These are phyloP conservation scores for Pleoardoris graminearum DNA, from an alignment of 2,329 filamentous ascomycete genomes.

Conservation along the genomic window DNA sequence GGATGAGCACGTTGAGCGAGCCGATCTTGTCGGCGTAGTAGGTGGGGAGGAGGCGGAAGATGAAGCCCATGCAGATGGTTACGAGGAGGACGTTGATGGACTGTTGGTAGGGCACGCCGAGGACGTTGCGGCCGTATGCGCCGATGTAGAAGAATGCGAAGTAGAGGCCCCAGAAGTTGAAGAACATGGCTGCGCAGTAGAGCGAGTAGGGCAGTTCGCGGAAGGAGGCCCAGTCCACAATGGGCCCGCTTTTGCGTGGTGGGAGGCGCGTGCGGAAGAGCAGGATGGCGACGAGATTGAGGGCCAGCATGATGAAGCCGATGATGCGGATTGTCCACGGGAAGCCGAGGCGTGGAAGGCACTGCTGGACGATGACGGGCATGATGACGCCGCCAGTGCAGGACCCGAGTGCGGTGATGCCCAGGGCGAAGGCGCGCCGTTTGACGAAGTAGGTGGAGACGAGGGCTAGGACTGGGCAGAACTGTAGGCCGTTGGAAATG, in stretches of 20 bases:
- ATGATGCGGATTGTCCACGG: constrained; percentile 65
- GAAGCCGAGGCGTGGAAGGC: constrained; percentile 49
- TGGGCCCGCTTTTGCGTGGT: constrained; percentile 47
- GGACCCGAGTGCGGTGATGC: constrained; percentile 32
- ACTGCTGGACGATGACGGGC: constrained; percentile 39
- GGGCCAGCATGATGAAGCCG: constrained; percentile 61
- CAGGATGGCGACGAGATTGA: constrained; percentile 35
- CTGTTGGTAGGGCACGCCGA: constrained; percentile 54
- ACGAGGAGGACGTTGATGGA: constrained; percentile 61
- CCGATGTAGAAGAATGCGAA: constrained; percentile 54
- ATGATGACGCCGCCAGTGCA: constrained; percentile 38
- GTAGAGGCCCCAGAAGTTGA: constrained; percentile 45
- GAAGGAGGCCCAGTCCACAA: constrained; percentile 49
- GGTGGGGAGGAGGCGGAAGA: constrained; percentile 54
- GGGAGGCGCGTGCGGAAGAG: constrained; percentile 45
- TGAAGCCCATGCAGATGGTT: constrained; percentile 53
- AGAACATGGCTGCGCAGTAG: constrained; percentile 43
- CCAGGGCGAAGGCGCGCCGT: constrained; percentile 33
- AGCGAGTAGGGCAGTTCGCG: constrained; percentile 46
- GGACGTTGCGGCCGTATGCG: constrained; percentile 47
- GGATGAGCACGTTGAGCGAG: constrained; percentile 54
- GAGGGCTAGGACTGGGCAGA: constrained; percentile 59
- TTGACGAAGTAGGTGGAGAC: constrained; percentile 48
- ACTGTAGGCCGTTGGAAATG: constrained; percentile 56
- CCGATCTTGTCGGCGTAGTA: constrained; percentile 47